Evolutionary conservation across 2,329 filamentous ascomycete species (phyloP).

Genomic region (Calcarisporium arbuscula): DNA sequence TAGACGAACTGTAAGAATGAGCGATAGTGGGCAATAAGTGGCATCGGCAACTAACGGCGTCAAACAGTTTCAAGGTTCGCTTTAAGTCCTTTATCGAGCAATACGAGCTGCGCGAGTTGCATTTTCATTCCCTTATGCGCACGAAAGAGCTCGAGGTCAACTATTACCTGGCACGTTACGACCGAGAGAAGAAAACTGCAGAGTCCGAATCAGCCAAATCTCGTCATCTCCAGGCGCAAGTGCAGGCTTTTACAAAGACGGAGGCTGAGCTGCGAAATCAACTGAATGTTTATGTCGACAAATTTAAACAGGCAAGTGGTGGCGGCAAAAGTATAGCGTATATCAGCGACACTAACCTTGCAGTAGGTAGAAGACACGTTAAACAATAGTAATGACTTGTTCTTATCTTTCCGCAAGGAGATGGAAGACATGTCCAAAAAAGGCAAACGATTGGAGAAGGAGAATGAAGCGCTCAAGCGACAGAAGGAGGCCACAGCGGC

Average conservation of each 20-base stretch:
- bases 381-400: slow-evolving; percentile 96
- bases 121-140: slow-evolving; percentile 86
- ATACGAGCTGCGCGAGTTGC: slow-evolving; percentile 89
- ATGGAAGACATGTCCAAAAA: slow-evolving; percentile 99
- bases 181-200: slow-evolving; percentile 82
- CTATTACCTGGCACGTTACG: slow-evolving; percentile 79
- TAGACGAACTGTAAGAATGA: slow-evolving; percentile 73
- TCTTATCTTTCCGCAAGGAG: slow-evolving; percentile 93
- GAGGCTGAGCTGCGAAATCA: slow-evolving; percentile 91
- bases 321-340: neutral
- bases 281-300: slow-evolving; percentile 97
- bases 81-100: slow-evolving; percentile 96
- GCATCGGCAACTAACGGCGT: no score
- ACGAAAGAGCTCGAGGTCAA: slow-evolving; percentile 96
- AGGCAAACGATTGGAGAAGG: slow-evolving; percentile 92
- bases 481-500: slow-evolving; percentile 91
- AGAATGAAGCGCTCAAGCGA: slow-evolving; percentile 83
- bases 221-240: slow-evolving; percentile 81
- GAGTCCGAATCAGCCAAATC: slow-evolving; percentile 76
- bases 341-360: slow-evolving; percentile 12
- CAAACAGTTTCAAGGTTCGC: slow-evolving; percentile 72
- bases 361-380: slow-evolving; percentile 91
- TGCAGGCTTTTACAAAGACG: slow-evolving; percentile 92
- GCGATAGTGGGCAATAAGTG: neutral
- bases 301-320: slow-evolving; percentile 89